These are phyloP conservation scores for Gossypium schwendimanii DNA, from an alignment of 441 rosid genomes.

Conservation along the genomic window DNA sequence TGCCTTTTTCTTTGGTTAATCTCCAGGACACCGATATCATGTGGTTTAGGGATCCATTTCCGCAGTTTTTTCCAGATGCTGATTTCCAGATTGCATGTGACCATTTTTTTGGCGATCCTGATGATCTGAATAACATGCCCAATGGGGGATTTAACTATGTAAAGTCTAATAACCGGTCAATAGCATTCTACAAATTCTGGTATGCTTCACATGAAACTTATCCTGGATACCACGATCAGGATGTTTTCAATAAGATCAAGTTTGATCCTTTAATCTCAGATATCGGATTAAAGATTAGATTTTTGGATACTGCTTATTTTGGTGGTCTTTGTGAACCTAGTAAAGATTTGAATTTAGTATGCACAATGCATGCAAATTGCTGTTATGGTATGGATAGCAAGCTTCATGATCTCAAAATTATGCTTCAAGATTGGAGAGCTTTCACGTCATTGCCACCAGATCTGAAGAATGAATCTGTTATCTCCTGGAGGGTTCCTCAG, in stretches of 20 bases:
- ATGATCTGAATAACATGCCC: slow-evolving; percentile 49
- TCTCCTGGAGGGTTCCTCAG: slow-evolving; percentile 66
- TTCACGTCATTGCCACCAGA: slow-evolving; percentile 46
- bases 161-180: slow-evolving; percentile 64
- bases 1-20: slow-evolving; percentile 7
- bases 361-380: slow-evolving; percentile 93
- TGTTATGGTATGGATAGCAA: slow-evolving; percentile 68
- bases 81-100: slow-evolving; percentile 95
- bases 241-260: slow-evolving; percentile 71
- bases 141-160: slow-evolving; percentile 80
- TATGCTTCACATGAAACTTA: slow-evolving; percentile 49
- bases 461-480: slow-evolving; percentile 26
- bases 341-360: slow-evolving; percentile 64
- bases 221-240: slow-evolving; percentile 72
- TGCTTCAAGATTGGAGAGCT: slow-evolving; percentile 75
- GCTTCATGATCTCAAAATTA: slow-evolving; percentile 61
- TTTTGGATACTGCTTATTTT: slow-evolving; percentile 70
- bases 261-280: slow-evolving; percentile 33
- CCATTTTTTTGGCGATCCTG: slow-evolving; percentile 50
- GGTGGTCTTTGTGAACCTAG: slow-evolving; percentile 91
- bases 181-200: slow-evolving; percentile 85
- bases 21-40: slow-evolving; percentile 86
- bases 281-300: slow-evolving; percentile 63
- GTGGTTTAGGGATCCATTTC: slow-evolving; percentile 94
- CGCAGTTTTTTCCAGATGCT: slow-evolving; percentile 56